phyloP scores from a whole-genome alignment of 2,329 filamentous ascomycete genomes.

The Xylaria polymorpha region DNA sequence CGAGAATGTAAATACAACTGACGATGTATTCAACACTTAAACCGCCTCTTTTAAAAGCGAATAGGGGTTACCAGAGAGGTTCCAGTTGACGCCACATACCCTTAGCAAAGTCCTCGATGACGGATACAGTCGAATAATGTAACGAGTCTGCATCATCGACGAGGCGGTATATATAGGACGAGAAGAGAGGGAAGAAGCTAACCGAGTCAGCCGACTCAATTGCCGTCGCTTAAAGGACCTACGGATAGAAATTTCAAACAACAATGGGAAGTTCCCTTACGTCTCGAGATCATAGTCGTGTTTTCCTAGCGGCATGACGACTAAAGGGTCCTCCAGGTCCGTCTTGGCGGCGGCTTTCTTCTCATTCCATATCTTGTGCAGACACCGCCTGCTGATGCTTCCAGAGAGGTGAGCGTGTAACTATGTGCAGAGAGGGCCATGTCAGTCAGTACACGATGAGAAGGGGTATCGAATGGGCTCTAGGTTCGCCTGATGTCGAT shows the following conservation, averaged over 20 bases:
- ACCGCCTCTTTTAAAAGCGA: neutral
- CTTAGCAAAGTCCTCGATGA: constrained; percentile 72
- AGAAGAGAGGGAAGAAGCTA: constrained; percentile 83
- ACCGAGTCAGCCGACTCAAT: constrained; percentile 19
- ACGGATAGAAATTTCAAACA: neutral
- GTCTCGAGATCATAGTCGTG: constrained; percentile 76
- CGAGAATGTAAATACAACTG: neutral
- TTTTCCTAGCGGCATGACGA: constrained; percentile 76
- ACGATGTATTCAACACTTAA: neutral
- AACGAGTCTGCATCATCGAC: constrained; percentile 72
- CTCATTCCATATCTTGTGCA: constrained; percentile 78
- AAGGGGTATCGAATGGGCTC: neutral
- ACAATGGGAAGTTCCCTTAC: constrained; percentile 58
- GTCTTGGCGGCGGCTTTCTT: constrained; percentile 67
- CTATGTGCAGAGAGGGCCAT: constrained; percentile 9
- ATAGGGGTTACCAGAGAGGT: too few relatives aligned
- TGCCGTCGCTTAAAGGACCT: neutral
- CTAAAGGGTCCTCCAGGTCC: constrained; percentile 73
- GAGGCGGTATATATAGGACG: constrained; percentile 81
- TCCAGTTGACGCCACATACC: constrained; percentile 48
- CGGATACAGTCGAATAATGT: constrained; percentile 70
- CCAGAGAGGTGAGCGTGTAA: constrained; percentile 34
- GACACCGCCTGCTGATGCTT: constrained; percentile 72
- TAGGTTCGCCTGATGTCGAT: neutral
- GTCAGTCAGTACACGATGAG: constrained; percentile 20